Conservation (phyloP, 2,329 filamentous ascomycete genomes). For the Eutypa lata region DNA sequence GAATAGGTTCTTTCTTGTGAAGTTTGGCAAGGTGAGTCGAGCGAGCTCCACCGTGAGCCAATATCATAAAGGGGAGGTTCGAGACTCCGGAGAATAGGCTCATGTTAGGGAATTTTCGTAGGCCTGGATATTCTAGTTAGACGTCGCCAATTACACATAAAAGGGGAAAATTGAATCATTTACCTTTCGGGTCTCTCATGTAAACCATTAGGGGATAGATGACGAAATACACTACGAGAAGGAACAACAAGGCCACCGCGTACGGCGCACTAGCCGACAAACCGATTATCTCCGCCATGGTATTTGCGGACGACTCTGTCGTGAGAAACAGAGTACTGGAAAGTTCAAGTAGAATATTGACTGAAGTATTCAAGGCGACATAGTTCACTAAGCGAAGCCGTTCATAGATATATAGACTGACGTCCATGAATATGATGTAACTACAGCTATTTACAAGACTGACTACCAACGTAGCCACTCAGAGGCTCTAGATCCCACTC, state of each 20-base stretch:
- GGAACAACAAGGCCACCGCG: conserved; percentile 3
- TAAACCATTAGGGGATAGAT: conserved; percentile 39
- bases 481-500: no score
- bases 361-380: no score
- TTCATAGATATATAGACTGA: no score
- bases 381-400: no score
- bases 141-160: not conserved
- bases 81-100: conserved; percentile 40
- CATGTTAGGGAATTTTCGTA: conserved; percentile 45
- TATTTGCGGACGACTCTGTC: not conserved
- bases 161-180: not conserved
- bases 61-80: conserved; percentile 43
- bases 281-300: not conserved
- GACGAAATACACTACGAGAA: conserved; percentile 31
- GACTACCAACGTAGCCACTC: no score
- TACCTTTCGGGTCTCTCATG: conserved; percentile 41
- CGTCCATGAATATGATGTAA: no score
- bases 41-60: conserved; percentile 40
- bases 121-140: conserved; percentile 18
- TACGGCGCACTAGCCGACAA: conserved; percentile 3
- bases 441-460: no score
- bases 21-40: conserved; percentile 39
- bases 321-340: no score
- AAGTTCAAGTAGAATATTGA: no score
- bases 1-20: conserved; percentile 42